Base-by-base conservation (phyloP, 768 basidiomycete species). In the Boletus fagicola region DNA sequence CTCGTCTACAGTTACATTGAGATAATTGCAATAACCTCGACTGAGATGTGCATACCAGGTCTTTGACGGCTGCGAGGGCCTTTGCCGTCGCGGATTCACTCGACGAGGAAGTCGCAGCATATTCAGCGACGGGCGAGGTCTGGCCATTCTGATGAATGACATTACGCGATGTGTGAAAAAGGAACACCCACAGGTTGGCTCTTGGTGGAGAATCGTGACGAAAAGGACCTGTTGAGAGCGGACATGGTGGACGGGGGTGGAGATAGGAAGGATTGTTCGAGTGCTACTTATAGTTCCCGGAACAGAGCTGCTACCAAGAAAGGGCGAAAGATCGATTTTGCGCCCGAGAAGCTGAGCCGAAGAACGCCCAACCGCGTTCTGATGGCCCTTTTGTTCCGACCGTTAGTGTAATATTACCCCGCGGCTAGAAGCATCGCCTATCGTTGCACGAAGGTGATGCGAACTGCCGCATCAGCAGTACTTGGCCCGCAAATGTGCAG, bases 141-240 rank as follows among this genome's bases (percentile, higher is more conserved):
- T 60, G 49, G 26, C 43, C 61, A 53, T 53, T 56, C 53, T 57
- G n/a, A 51, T 20, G 16, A 20, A 20, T 39, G 16, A 49, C 8
- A 38, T 26, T 52, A 33, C 4, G 28, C 6, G 5, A 20, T 31
- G 33, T 8, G 5, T 30, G 38, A 5, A 15, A n/a, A 26, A 26
- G 45, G 31, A 51, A 18, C 0, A 55, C 72, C 55, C 46, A 74
- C 72, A 6, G 62, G 42, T 30, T 70, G 66, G 44, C 61, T 63
- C 59, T 53, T 74, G 39, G 59, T 48, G 8, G 70, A 67, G 52
- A 72, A 70, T 16, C 71, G 71, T 4, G 67, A 62, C 0, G 72
- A 72, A 49, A 72, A 51, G 24, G 70, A 46, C 60, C 72, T 62
- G 55, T 42, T 68, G 54, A 72, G 60, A 18, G 61, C n/a, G 36